A percentile compares a stretch with the other conserved stretches of the same genome.
Evolutionary conservation across 2,329 filamentous ascomycete genomes (phyloP).

Genomic region (Anisogramma anomala): DNA sequence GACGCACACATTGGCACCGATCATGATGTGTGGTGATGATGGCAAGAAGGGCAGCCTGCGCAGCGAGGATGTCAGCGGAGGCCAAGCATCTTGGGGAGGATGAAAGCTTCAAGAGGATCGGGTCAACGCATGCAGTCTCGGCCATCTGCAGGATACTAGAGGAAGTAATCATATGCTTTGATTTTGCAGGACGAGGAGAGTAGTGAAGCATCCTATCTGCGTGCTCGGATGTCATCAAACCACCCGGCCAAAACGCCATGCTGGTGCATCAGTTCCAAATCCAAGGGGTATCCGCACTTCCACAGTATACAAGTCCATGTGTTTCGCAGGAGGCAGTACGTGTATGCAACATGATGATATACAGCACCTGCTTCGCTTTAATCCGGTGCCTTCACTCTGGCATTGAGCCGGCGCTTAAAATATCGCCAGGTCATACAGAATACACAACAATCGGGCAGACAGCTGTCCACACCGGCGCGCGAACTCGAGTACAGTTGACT

Average conservation of each 20-base stretch:
- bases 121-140: no score
- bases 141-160: no score
- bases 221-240: neutral
- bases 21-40: no score
- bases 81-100: no score
- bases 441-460: neutral
- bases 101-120: no score
- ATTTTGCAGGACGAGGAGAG: no score
- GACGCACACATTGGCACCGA: no score
- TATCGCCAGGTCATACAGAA: conserved; percentile 8
- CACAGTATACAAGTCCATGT: neutral
- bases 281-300: neutral
- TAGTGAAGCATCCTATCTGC: neutral
- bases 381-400: neutral
- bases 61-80: no score
- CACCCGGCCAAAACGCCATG: conserved; percentile 1
- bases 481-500: no score
- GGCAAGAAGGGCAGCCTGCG: no score
- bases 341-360: neutral
- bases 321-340: neutral
- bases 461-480: neutral
- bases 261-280: neutral
- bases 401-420: conserved; percentile 3
- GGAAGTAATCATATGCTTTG: no score
- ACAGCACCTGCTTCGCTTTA: no score